Evolutionary conservation across 331 rosid species (phyloP), one percentile per base, ranked within the genome.

Genomic region (Quercus lobata): DNA sequence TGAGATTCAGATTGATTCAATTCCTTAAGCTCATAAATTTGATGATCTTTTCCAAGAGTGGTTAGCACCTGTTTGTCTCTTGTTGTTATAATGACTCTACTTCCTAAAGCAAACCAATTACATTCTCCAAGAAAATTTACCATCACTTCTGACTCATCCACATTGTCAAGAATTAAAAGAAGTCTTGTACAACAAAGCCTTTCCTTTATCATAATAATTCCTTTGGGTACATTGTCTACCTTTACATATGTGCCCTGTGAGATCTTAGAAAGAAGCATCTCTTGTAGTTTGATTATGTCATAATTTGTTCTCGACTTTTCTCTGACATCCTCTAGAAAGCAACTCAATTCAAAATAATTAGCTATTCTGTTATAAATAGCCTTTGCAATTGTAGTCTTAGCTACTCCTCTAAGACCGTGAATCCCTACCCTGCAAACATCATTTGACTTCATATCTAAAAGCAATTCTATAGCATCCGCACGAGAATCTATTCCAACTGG

Each of bases 351-450:
- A 77, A 77, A 85, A n/a, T 2, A 44, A 44, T 53, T 11, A 4
- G 65, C 5, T 6, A 85, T 65, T 34, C 9, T 30, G 46, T 76
- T 76, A 76, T 55, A 85, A 2, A 81, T 1, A 46, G 37, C 29
- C 32, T 25, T 9, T 2, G 78, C 80, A 21, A 84, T 57, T 7
- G 83, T 74, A 27, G 85, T 84, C 49, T 84, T 84, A n/a, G 85
- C 88, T 5, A 78, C 63, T 53, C 88, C 85, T 5, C 75, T 74
- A 15, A 1, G 34, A 7, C 88, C 88, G 30, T 78, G 53, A 18
- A 84, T 74, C n/a, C 57, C 84, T 30, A 82, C 12, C 16, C 79
- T 66, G 37, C 68, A 0, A 14, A 76, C 41, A 49, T 75, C 61
- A 54, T 75, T 8, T 57, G 57, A 71, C 2, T 37, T 32, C 7